Base-by-base conservation (phyloP, 257 asterid genomes). In the Solanum gandarillasii region DNA sequence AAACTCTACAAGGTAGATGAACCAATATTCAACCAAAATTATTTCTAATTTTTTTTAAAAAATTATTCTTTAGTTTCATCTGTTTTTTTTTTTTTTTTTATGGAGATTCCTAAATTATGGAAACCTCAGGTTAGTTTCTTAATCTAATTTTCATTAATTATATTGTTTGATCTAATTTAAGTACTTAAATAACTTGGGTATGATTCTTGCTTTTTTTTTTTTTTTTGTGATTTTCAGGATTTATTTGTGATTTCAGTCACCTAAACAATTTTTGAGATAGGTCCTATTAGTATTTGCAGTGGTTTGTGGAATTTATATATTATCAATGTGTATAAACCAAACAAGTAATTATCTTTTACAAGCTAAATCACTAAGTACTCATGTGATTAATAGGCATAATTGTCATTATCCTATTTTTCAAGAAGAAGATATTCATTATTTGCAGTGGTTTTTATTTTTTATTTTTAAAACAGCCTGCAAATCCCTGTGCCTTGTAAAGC, bases 251-350 rank as follows among this genome's bases (percentile, higher is more conserved):
- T 74, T 74, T 20, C 92, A 88, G 90, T 83, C 91, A 55, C 91
- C 92, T 68, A 95, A 90, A 87, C 93, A 91, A 91, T 92, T 93
- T 65, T 35, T 90, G 70, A 88, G 94, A 90, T 90, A 82, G 90
- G 92, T 93, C 87, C 92, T 92, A 27, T 75, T 94, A 76, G 23
- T 93, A 75, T 92, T 92, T 65, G 87, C 93, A 84, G 41, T 92
- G 58, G 65, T 92, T 60, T 92, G 91, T 92, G 96, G 97, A 86
- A 29, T 94, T 25, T 94, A 90, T 90, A 89, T 93, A 21, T 91
- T 93, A 70, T 88, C 95, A n/a, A 85, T 94, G 86, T 90, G 89
- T 84, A 73, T 89, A 31, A 91, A 89, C 32, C 96, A 93, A 91
- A 90, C 92, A 76, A 75, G 85, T 27, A 74, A 41, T 78, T 78